Evolutionary conservation across 345 rosid species (phyloP), one percentile per base, ranked within the genome.

Genomic region (Hirschfeldia incana): DNA sequence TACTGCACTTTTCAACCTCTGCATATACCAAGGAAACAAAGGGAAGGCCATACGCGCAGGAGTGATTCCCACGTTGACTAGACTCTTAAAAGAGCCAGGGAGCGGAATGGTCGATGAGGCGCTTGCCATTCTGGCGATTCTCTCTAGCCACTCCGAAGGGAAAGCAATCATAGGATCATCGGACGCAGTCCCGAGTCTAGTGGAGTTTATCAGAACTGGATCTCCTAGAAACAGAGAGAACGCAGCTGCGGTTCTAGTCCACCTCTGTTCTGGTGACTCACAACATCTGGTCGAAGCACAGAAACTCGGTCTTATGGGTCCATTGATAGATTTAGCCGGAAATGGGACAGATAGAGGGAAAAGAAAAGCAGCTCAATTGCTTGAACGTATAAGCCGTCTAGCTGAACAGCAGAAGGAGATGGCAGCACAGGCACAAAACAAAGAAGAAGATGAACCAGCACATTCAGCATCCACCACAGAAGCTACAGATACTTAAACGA

Each of bases 1-100:
- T 0, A 95, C 99, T 32, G 99, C 99, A 28, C 91, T 95, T 21
- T 95, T 95, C 85, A 95, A 95, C 82, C 81, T 95, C 84, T 93
- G 99, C 82, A 93, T 95, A 30, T 95, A 86, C 84, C 99, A 93
- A 84, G 99, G 99, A 72, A 95, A 95, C 89, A 95, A 93, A 78
- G 99, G 98, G 46, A 95, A 88, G 86, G 99, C 99, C 6, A 86
- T 95, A 64, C 87, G 98, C 68, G 98, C 99, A 30, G 97, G 98
- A 57, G 87, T 91, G 71, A 87, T 91, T 37, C 92, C 93, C 9
- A 87, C 88, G 0, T 78, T 93, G 73, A 85, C 89, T 83, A 72
- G 65, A 53, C 85, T 93, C 71, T 81, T 93, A 61, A 93, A 92
- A 67, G 94, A 88, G 79, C 88, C 90, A 1, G 92, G 92, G 53